phyloP scores from a whole-genome alignment of 2,329 filamentous ascomycete species.

The Cyphellophora europaea region DNA sequence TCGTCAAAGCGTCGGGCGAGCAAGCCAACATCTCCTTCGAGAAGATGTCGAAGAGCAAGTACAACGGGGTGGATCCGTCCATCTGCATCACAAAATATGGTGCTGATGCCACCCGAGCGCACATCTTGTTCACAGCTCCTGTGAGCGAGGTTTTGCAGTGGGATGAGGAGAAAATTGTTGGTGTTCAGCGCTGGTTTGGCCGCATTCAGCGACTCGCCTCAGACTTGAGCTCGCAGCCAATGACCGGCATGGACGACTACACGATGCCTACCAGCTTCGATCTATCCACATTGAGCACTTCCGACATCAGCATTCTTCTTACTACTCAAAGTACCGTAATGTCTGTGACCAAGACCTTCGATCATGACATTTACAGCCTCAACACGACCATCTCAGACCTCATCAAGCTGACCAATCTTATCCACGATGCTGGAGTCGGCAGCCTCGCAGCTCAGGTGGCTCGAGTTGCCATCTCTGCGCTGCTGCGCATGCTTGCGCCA shows the following conservation, averaged over 20 bases:
- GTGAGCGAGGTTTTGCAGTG: conserved; percentile 77
- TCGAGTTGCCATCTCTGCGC: conserved; percentile 36
- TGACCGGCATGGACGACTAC: background rate
- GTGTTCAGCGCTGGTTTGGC: conserved; percentile 71
- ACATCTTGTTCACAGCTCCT: conserved; percentile 82
- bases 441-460: conserved; percentile 34
- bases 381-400: conserved; percentile 79
- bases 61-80: conserved; percentile 80
- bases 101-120: conserved; percentile 73
- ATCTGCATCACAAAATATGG: conserved; percentile 64
- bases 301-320: conserved; percentile 47
- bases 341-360: conserved; percentile 59
- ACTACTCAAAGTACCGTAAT: conserved; percentile 58
- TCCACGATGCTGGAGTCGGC: conserved; percentile 24
- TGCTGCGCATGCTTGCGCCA: conserved; percentile 67
- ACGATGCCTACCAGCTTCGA: conserved; percentile 1
- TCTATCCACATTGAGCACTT: conserved; percentile 20
- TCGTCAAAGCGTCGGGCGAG: conserved; percentile 52
- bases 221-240: background rate
- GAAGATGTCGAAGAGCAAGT: conserved; percentile 93
- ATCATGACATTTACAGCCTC: conserved; percentile 61
- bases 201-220: conserved; percentile 46
- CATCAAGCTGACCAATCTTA: conserved; percentile 67
- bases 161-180: conserved; percentile 74
- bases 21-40: conserved; percentile 60